Evolutionary conservation across 805 yeast genomes (phyloP).

Genomic region (Starmerella potacharoeniae): DNA sequence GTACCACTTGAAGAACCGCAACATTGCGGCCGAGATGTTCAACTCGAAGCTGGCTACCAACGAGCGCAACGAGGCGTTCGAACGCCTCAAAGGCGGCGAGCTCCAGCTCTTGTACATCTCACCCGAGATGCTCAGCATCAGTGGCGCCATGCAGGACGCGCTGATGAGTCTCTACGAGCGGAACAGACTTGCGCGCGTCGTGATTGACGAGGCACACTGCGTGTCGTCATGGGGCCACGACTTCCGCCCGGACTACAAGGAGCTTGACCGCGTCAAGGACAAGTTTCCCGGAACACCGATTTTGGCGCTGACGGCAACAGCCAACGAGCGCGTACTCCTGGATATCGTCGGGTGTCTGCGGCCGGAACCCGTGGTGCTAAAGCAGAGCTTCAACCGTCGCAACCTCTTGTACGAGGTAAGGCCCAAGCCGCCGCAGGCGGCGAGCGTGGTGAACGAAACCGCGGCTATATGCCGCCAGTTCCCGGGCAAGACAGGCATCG

Average conservation of each 20-base stretch:
- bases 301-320: slow-evolving; percentile 96
- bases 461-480: slow-evolving; percentile 31
- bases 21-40: slow-evolving; percentile 77
- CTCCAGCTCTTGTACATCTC: slow-evolving; percentile 75
- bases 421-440: slow-evolving; percentile 35
- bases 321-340: slow-evolving; percentile 75
- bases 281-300: slow-evolving; percentile 73
- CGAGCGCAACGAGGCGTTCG: slow-evolving; percentile 53
- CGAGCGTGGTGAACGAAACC: slow-evolving; percentile 10
- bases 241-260: slow-evolving; percentile 90
- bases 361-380: slow-evolving; percentile 47
- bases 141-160: slow-evolving; percentile 53
- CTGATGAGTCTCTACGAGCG: slow-evolving; percentile 46
- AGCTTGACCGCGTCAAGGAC: slow-evolving; percentile 57
- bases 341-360: slow-evolving; percentile 75
- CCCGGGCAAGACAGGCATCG: slow-evolving; percentile 62
- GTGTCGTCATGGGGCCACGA: slow-evolving; percentile 99
- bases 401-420: slow-evolving; percentile 71
- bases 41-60: slow-evolving; percentile 59
- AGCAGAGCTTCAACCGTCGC: slow-evolving; percentile 85
- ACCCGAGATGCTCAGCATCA: slow-evolving; percentile 85
- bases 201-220: slow-evolving; percentile 97
- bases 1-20: slow-evolving; percentile 53
- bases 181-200: slow-evolving; percentile 63
- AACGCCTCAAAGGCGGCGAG: slow-evolving; percentile 50